phyloP scores from a whole-genome alignment of 1,284 basidiomycete genomes.

The Phlebopus sp. region DNA sequence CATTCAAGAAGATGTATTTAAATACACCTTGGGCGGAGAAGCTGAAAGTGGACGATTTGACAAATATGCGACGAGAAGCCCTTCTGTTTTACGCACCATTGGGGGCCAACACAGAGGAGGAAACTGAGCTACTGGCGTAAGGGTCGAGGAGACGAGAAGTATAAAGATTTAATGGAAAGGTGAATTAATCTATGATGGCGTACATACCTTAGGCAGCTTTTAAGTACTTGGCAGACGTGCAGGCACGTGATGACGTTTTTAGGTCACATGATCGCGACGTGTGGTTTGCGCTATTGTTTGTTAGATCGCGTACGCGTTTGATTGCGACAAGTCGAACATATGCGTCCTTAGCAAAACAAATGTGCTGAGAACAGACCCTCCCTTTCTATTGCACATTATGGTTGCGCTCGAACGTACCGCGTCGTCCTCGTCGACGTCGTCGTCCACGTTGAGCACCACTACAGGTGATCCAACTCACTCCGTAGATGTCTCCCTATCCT shows the following conservation, averaged over 20 bases:
- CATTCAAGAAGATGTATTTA: slow-evolving; percentile 36
- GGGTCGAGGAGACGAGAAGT: slow-evolving; percentile 13
- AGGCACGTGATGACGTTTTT: slow-evolving; percentile 18
- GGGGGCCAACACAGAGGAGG: slow-evolving; percentile 37
- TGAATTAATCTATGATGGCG: slow-evolving; percentile 1
- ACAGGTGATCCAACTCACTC: not conserved
- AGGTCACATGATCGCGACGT: slow-evolving; percentile 29
- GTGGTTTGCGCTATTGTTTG: slow-evolving; percentile 17
- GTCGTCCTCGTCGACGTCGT: slow-evolving; percentile 3
- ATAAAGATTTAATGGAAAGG: not conserved
- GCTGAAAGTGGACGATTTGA: slow-evolving; percentile 18
- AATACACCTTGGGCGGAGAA: slow-evolving; percentile 22
- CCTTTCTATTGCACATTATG: slow-evolving; percentile 18
- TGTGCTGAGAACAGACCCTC: slow-evolving; percentile 15
- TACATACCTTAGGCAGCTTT: slow-evolving; percentile 9
- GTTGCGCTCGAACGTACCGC: slow-evolving; percentile 1
- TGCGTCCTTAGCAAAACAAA: slow-evolving; percentile 6
- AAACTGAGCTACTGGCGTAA: slow-evolving; percentile 32
- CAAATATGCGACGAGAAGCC: slow-evolving; percentile 18
- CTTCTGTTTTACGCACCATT: slow-evolving; percentile 28
- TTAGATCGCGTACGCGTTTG: slow-evolving; percentile 17
- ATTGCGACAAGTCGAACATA: slow-evolving; percentile 13
- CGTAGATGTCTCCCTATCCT: slow-evolving; percentile 3
- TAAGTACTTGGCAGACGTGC: too few relatives aligned
- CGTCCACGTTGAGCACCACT: not conserved